Evolutionary conservation across 202 grass and related monocot species (phyloP), one percentile per base, ranked within the genome.

Genomic region (Eragrostis tef): DNA sequence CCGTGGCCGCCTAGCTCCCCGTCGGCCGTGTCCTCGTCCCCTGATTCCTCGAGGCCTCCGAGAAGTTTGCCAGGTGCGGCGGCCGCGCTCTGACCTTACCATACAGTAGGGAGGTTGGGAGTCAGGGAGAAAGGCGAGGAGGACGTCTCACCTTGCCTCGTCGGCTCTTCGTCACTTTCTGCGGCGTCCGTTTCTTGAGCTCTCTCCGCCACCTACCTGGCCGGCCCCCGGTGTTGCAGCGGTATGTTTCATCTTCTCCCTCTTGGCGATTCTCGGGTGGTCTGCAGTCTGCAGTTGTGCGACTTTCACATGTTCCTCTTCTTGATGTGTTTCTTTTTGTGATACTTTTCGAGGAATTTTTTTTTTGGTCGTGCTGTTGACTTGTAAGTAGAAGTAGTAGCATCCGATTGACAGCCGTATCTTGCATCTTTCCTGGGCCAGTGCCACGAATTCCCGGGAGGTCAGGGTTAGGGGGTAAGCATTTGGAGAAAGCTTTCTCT

Each of bases 171-270:
- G 39, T 60, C 53, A 15, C 12, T 43, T 36, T 73, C 64, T 63
- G 53, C 60, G 25, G 71, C 46, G 34, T 3, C 34, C 2, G 13
- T 25, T 71, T 49, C 57, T 26, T 19, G 36, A 9, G 21, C 75
- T 34, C 76, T 26, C 70, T 52, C 76, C 63, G 56, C 24, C 45
- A 31, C 81, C 64, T 59, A 75, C 66, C 64, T 31, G 12, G 50
- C 72, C 36, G 52, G 53, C 19, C 49, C 56, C 56, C 25, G 56
- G n/a, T 43, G 43, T 44, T 29, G 62, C 47, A 67, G 76, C 48
- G 51, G 64, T 58, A 70, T 39, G 64, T 9, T n/a, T 9, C 14
- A 2, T 34, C 6, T 17, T 20, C 63, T 21, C 22, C 42, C 12
- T 15, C 36, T 59, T 44, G 71, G 3, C 8, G 48, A 51, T 81